phyloP scores from a whole-genome alignment of 2,329 filamentous ascomycete species.

The Aspergillus quadrilineatus region DNA sequence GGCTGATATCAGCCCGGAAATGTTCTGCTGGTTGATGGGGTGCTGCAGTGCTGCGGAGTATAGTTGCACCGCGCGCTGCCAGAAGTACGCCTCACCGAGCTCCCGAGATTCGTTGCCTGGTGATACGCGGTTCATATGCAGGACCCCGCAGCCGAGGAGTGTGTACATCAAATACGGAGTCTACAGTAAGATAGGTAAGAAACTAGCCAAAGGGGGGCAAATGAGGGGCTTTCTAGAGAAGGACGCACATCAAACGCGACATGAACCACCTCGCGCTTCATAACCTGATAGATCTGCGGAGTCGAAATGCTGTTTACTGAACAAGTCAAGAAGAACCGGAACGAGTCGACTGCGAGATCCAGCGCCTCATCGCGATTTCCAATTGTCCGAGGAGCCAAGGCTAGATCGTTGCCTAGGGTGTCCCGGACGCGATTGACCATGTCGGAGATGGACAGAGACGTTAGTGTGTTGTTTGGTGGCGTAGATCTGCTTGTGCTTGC shows the following conservation, averaged over 20 bases:
- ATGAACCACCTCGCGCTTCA: conserved; percentile 27
- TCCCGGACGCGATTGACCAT: conserved; percentile 17
- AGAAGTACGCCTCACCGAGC: conserved; percentile 30
- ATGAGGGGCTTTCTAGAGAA: too few relatives aligned
- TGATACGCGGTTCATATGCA: conserved; percentile 27
- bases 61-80: conserved; percentile 28
- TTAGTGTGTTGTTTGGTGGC: conserved; percentile 9
- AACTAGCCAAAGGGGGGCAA: too few relatives aligned
- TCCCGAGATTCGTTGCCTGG: conserved; percentile 19
- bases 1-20: conserved; percentile 30
- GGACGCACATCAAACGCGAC: conserved; percentile 25
- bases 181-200: conserved; percentile 10
- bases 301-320: conserved; percentile 17
- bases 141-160: conserved; percentile 28
- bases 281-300: conserved; percentile 18
- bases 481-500: background rate
- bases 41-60: conserved; percentile 28
- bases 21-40: conserved; percentile 20
- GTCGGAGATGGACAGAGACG: conserved; percentile 19
- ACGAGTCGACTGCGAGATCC: conserved; percentile 16
- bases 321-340: conserved; percentile 23
- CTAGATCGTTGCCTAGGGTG: conserved; percentile 6
- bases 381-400: conserved; percentile 2
- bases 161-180: conserved; percentile 33
- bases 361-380: background rate